Percentiles rank a stretch among this genome's conserved stretches.
Evolutionary conservation across 2,329 filamentous ascomycete species (phyloP).

Genomic region (Cercospora canescens): DNA sequence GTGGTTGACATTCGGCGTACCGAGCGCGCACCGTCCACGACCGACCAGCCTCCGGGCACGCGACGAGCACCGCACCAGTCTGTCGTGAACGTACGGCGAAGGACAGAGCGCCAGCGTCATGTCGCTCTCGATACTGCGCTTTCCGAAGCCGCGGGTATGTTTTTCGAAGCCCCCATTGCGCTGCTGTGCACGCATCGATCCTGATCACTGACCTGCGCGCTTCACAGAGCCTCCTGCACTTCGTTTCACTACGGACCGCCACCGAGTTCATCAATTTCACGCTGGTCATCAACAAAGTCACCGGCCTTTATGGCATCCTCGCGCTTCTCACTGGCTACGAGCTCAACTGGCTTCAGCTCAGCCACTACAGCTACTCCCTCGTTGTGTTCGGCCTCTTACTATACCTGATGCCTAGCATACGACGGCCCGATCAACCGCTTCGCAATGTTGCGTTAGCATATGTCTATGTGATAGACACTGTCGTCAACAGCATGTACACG

Average conservation of each 20-base stretch:
- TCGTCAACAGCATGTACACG: slow-evolving; percentile 81
- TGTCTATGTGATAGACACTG: slow-evolving; percentile 79
- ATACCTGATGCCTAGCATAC: slow-evolving; percentile 76
- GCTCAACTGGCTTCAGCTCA: slow-evolving; percentile 79
- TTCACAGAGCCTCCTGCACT: slow-evolving; percentile 74
- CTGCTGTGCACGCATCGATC: neutral
- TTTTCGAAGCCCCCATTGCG: neutral
- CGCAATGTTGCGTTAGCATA: slow-evolving; percentile 80
- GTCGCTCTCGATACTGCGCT: slow-evolving; percentile 16
- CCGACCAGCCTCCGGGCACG: slow-evolving; percentile 5
- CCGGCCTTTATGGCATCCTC: slow-evolving; percentile 85
- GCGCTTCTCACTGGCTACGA: slow-evolving; percentile 84
- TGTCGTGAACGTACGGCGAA: neutral
- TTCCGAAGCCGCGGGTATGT: slow-evolving; percentile 17
- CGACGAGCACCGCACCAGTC: neutral
- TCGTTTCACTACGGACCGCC: slow-evolving; percentile 83
- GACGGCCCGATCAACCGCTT: slow-evolving; percentile 55
- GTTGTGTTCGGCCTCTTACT: slow-evolving; percentile 66
- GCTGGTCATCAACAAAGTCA: slow-evolving; percentile 88
- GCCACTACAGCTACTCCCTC: slow-evolving; percentile 89
- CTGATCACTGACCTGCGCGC: slow-evolving; percentile 5
- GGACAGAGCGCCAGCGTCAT: neutral
- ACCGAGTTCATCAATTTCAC: slow-evolving; percentile 81
- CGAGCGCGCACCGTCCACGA: neutral
- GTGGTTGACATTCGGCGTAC: slow-evolving; percentile 22